Conservation (phyloP, 331 rosid species). For the Erythrophleum ivorense region DNA sequence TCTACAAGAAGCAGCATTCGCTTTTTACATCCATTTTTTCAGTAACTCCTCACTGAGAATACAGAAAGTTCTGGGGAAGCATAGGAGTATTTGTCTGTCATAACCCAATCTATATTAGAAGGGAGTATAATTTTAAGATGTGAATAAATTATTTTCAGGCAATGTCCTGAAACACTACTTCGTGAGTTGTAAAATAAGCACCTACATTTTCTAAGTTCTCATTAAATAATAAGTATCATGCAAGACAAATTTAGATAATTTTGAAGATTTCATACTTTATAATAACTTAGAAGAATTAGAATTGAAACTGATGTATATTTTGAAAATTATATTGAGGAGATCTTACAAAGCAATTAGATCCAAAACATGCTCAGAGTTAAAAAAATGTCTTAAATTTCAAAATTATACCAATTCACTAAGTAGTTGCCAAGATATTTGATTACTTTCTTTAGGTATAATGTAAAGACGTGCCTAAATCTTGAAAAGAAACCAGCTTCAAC, state of each 20-base stretch:
- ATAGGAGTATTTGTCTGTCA: too few species aligned
- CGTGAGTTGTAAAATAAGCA: constrained; percentile 16
- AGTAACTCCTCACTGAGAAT: too few species aligned
- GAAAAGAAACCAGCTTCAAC: neutral
- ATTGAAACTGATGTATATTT: neutral
- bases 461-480: neutral
- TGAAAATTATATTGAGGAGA: too few species aligned
- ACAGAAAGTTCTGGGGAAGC: too few species aligned
- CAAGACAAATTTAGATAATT: constrained; percentile 6
- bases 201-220: neutral
- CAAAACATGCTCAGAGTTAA: too few species aligned
- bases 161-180: neutral
- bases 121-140: neutral
- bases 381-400: too few species aligned
- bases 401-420: too few species aligned
- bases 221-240: neutral
- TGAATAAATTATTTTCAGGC: neutral
- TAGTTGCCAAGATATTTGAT: too few species aligned
- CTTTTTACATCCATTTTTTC: too few species aligned
- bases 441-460: too few species aligned
- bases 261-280: neutral
- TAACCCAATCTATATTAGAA: neutral
- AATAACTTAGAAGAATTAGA: neutral
- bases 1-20: too few species aligned
- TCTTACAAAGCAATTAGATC: too few species aligned